Evolutionary conservation across 306 rosid species (phyloP).

Genomic region (Acacia confusa): DNA sequence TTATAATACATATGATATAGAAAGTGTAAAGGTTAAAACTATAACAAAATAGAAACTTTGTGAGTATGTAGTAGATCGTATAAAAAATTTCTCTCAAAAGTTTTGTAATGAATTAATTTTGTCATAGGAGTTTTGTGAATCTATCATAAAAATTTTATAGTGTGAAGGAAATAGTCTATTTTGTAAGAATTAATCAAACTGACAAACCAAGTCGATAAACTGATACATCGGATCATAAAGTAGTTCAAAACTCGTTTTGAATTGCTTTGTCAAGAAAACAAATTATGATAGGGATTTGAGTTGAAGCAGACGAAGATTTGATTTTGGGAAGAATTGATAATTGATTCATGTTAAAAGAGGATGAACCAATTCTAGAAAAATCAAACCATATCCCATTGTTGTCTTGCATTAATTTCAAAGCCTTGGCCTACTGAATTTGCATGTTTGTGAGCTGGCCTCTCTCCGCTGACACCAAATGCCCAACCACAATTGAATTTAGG

Average conservation of each 20-base stretch:
- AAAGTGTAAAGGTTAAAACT: too few species aligned
- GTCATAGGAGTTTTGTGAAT: too few species aligned
- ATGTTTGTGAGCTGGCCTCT: neutral
- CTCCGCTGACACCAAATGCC: neutral
- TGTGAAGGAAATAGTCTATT: too few species aligned
- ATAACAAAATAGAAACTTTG: too few species aligned
- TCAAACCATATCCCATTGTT: neutral
- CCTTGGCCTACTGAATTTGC: neutral
- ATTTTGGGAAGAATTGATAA: neutral
- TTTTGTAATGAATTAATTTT: too few species aligned
- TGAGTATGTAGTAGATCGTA: too few species aligned
- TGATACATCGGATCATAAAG: neutral
- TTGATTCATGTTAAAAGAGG: neutral
- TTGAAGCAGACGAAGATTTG: neutral
- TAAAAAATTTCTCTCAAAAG: too few species aligned
- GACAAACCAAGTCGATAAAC: neutral
- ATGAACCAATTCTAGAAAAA: neutral
- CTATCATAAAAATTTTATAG: too few species aligned
- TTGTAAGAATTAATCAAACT: neutral
- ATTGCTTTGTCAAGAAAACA: neutral
- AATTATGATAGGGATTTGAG: neutral
- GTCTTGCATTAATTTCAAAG: neutral
- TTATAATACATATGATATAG: neutral
- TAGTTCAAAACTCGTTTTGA: neutral
- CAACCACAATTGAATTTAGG: neutral